These are phyloP conservation scores for Fusarium newnesense DNA, from an alignment of 2,329 filamentous ascomycete genomes.

Conservation along the genomic window DNA sequence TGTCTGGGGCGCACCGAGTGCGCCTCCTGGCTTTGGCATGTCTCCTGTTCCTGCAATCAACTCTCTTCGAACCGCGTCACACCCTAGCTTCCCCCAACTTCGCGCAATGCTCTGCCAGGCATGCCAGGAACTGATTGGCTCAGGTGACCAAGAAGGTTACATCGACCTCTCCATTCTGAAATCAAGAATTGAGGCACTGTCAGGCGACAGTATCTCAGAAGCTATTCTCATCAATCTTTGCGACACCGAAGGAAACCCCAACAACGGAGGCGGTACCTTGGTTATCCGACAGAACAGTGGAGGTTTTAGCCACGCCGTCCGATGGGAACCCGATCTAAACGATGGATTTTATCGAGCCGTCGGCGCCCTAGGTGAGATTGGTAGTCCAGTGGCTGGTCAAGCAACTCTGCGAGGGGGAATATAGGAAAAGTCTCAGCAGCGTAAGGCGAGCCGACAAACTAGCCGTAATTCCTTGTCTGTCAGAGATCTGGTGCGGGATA, in stretches of 20 bases:
- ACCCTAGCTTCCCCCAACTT: slow-evolving; percentile 77
- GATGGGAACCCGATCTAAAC: slow-evolving; percentile 65
- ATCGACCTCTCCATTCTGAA: slow-evolving; percentile 76
- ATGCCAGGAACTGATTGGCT: slow-evolving; percentile 70
- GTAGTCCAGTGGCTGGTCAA: slow-evolving; percentile 68
- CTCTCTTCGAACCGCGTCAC: slow-evolving; percentile 51
- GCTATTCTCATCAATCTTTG: slow-evolving; percentile 83
- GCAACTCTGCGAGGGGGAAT: slow-evolving; percentile 50
- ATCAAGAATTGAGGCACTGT: slow-evolving; percentile 70
- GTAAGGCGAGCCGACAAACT: slow-evolving; percentile 11
- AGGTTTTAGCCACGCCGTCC: slow-evolving; percentile 56
- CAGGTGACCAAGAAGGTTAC: slow-evolving; percentile 67
- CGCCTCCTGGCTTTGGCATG: slow-evolving; percentile 49
- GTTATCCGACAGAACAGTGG: slow-evolving; percentile 67
- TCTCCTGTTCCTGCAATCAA: slow-evolving; percentile 46
- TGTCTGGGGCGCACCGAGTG: slow-evolving; percentile 51
- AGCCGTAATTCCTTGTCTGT: slow-evolving; percentile 5
- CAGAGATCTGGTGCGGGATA: slow-evolving; percentile 26
- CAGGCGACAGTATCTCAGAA: slow-evolving; percentile 55
- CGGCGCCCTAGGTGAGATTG: slow-evolving; percentile 74
- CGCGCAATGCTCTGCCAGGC: slow-evolving; percentile 81
- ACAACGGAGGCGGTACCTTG: slow-evolving; percentile 93
- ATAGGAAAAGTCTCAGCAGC: slow-evolving; percentile 43
- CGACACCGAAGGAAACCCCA: slow-evolving; percentile 86
- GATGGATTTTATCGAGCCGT: slow-evolving; percentile 58